Conservation (phyloP, 1,284 basidiomycete species). For the Leccinum huronense region DNA sequence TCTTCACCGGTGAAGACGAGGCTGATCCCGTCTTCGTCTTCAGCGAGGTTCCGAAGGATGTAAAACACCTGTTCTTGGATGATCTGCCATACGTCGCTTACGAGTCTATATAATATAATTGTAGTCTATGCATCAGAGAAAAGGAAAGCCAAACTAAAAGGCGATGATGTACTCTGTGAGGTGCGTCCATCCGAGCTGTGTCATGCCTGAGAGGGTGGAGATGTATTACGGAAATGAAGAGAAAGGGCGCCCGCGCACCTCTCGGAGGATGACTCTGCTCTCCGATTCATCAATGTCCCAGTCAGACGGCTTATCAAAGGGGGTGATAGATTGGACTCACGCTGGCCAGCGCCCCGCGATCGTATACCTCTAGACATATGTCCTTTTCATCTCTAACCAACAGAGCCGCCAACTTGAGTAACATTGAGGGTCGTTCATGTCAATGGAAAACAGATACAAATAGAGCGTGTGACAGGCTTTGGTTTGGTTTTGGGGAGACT, state of each 20-base stretch:
- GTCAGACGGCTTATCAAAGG: slow-evolving; percentile 39
- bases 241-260: slow-evolving; percentile 46
- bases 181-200: slow-evolving; percentile 58
- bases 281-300: slow-evolving; percentile 66
- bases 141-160: background rate
- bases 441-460: slow-evolving; percentile 34
- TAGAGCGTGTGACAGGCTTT: slow-evolving; percentile 74
- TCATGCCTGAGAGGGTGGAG: slow-evolving; percentile 55
- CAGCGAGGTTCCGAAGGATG: slow-evolving; percentile 61
- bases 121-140: background rate
- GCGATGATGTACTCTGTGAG: slow-evolving; percentile 46
- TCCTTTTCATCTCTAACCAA: slow-evolving; percentile 69
- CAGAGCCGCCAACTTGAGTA: slow-evolving; percentile 47
- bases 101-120: slow-evolving; percentile 42
- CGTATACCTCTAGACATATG: slow-evolving; percentile 62
- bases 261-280: slow-evolving; percentile 55
- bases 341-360: slow-evolving; percentile 57
- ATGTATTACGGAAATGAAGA: slow-evolving; percentile 5
- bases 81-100: slow-evolving; percentile 44
- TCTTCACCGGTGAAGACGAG: slow-evolving; percentile 51
- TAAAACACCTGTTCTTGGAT: slow-evolving; percentile 68
- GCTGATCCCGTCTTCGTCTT: slow-evolving; percentile 58
- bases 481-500: slow-evolving; percentile 44
- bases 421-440: background rate
- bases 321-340: slow-evolving; percentile 56